Conservation (phyloP, 2,329 filamentous ascomycete genomes). For the Paecilomyces niveus region DNA sequence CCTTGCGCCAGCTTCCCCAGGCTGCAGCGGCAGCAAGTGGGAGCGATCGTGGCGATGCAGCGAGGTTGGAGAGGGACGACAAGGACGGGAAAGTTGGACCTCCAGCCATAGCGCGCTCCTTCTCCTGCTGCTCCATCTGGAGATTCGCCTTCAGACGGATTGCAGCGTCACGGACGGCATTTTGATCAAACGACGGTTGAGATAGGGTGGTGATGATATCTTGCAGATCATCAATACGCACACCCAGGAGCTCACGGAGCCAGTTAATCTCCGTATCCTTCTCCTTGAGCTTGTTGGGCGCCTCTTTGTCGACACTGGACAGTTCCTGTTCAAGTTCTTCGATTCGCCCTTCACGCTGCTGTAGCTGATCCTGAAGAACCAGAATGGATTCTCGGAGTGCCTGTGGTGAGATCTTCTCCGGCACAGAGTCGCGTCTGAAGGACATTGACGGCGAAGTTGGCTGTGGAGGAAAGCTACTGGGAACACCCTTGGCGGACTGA, state of each 20-base stretch:
- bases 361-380: constrained; percentile 92
- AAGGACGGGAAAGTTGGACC: constrained; percentile 64
- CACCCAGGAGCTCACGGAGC: constrained; percentile 86
- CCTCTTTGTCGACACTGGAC: constrained; percentile 64
- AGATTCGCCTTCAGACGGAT: constrained; percentile 91
- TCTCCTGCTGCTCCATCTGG: constrained; percentile 96
- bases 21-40: constrained; percentile 87
- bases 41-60: constrained; percentile 67
- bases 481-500: constrained; percentile 47
- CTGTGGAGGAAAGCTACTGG: constrained; percentile 29
- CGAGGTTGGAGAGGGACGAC: constrained; percentile 67
- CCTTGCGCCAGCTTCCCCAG: constrained; percentile 91
- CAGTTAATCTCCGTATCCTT: constrained; percentile 90
- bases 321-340: constrained; percentile 75
- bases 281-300: constrained; percentile 76
- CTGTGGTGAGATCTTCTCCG: constrained; percentile 88
- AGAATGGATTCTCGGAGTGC: constrained; percentile 93
- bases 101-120: constrained; percentile 72
- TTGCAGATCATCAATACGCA: constrained; percentile 82
- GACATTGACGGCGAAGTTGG: constrained; percentile 42
- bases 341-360: constrained; percentile 84
- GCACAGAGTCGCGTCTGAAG: constrained; percentile 41
- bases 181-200: constrained; percentile 66
- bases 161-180: constrained; percentile 77
- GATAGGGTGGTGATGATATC: constrained; percentile 81